These are phyloP conservation scores for Parastagonospora nodorum DNA, from an alignment of 2,329 filamentous ascomycete species.

Conservation along the genomic window DNA sequence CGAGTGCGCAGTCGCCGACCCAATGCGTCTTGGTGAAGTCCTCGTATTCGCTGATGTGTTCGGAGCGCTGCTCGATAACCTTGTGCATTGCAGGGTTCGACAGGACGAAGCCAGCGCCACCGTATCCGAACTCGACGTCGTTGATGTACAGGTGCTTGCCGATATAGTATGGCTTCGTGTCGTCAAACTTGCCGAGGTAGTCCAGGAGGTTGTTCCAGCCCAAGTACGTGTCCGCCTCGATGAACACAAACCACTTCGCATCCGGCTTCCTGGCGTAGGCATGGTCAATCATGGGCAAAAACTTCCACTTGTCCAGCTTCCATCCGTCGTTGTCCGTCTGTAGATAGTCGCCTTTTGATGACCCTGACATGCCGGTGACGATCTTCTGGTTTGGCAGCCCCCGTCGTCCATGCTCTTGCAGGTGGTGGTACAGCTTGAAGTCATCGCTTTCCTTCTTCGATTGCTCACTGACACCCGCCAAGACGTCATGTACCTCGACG, in stretches of 20 bases:
- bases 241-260: slow-evolving; percentile 47
- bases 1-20: slow-evolving; percentile 48
- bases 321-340: slow-evolving; percentile 51
- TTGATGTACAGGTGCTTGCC: slow-evolving; percentile 52
- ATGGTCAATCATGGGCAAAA: slow-evolving; percentile 60
- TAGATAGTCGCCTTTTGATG: slow-evolving; percentile 41
- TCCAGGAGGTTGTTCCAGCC: slow-evolving; percentile 47
- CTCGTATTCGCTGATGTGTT: slow-evolving; percentile 41
- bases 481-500: slow-evolving; percentile 54
- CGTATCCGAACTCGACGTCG: slow-evolving; percentile 51
- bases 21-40: slow-evolving; percentile 43
- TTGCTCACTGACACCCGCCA: slow-evolving; percentile 50
- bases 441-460: slow-evolving; percentile 52
- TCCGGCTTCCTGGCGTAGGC: slow-evolving; percentile 46
- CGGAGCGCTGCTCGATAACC: slow-evolving; percentile 36
- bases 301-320: slow-evolving; percentile 65
- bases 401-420: slow-evolving; percentile 53
- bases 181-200: slow-evolving; percentile 48
- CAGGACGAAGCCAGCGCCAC: slow-evolving; percentile 52
- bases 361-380: slow-evolving; percentile 38
- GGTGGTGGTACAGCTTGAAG: slow-evolving; percentile 59
- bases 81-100: slow-evolving; percentile 49
- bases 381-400: slow-evolving; percentile 41
- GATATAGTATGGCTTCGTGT: slow-evolving; percentile 48
- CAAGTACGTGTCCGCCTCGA: slow-evolving; percentile 46